A percentile compares a stretch with the other conserved stretches of the same genome.
These are phyloP conservation scores for Haplographium delicatum DNA, from an alignment of 495 filamentous ascomycete genomes.

Conservation along the genomic window DNA sequence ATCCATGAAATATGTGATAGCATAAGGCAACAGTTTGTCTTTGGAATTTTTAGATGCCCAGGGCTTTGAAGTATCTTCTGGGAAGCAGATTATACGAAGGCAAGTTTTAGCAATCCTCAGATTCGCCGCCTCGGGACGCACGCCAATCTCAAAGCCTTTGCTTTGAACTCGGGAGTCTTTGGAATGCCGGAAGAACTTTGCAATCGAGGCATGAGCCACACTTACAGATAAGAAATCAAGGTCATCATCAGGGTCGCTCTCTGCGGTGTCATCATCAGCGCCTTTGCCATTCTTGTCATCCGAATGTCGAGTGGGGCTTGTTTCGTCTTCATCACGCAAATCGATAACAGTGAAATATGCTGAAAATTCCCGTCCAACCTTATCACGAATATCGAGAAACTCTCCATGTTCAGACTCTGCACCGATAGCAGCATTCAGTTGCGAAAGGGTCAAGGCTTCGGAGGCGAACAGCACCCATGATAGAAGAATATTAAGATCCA, in stretches of 20 bases:
- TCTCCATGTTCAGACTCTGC: conserved; percentile 9
- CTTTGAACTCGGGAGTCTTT: not conserved
- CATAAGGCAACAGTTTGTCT: not conserved
- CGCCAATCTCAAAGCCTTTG: not conserved
- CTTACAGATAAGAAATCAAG: not conserved
- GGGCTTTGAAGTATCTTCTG: not conserved
- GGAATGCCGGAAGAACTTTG: conserved; percentile 1
- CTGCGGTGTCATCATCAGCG: not conserved
- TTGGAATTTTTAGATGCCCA: not conserved
- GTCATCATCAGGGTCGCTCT: not conserved
- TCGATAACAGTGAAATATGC: conserved; percentile 3
- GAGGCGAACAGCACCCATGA: conserved; percentile 1
- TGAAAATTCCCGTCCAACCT: conserved; percentile 1
- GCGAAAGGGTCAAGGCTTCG: not conserved
- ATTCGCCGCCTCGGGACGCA: not conserved
- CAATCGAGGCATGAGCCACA: conserved; percentile 10
- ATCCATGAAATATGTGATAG: not conserved
- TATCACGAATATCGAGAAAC: conserved; percentile 8
- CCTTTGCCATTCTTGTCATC: not conserved
- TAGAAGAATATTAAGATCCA: conserved; percentile 7
- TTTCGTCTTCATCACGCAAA: not conserved
- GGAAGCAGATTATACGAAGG: not conserved
- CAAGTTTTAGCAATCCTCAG: conserved; percentile 1
- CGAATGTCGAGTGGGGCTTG: not conserved
- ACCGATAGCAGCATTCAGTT: conserved; percentile 6